Conservation (phyloP, 78 protist genomes). For the Dictyostelium brefeldianum region DNA sequence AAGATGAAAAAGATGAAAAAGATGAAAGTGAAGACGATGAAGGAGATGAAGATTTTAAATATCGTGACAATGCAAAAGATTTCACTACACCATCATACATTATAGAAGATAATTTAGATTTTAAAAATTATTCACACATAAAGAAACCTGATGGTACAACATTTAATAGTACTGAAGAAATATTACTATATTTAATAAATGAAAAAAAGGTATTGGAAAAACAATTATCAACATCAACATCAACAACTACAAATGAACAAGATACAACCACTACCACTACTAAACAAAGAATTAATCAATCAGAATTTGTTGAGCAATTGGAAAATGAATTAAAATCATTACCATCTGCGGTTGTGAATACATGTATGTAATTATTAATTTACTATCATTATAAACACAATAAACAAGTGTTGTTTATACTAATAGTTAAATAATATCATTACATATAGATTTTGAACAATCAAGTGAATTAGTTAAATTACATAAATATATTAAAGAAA, state of each 20-base stretch:
- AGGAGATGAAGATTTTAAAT: not conserved
- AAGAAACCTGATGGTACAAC: conserved; percentile 21
- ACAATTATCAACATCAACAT: not conserved
- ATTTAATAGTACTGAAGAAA: not conserved
- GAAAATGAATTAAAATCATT: conserved; percentile 55
- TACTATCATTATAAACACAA: too few species aligned
- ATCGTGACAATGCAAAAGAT: not conserved
- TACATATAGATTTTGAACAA: conserved; percentile 50
- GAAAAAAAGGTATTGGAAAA: conserved; percentile 11
- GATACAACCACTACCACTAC: not conserved
- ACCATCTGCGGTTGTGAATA: conserved; percentile 49
- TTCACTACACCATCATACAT: not conserved
- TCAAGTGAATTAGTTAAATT: conserved; percentile 39
- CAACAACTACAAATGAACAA: not conserved
- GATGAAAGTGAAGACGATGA: not conserved
- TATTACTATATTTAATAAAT: conserved; percentile 10
- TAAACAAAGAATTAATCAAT: not conserved
- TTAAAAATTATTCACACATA: conserved; percentile 23
- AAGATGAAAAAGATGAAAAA: not conserved
- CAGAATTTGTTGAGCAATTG: conserved; percentile 1
- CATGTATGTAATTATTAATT: too few species aligned
- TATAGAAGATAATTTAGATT: conserved; percentile 5
- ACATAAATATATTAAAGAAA: conserved; percentile 47
- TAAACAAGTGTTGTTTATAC: too few species aligned
- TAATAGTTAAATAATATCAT: too few species aligned